Evolutionary conservation across 2,329 filamentous ascomycete genomes (phyloP).

Genomic region (Pseudogymnoascus sp.): DNA sequence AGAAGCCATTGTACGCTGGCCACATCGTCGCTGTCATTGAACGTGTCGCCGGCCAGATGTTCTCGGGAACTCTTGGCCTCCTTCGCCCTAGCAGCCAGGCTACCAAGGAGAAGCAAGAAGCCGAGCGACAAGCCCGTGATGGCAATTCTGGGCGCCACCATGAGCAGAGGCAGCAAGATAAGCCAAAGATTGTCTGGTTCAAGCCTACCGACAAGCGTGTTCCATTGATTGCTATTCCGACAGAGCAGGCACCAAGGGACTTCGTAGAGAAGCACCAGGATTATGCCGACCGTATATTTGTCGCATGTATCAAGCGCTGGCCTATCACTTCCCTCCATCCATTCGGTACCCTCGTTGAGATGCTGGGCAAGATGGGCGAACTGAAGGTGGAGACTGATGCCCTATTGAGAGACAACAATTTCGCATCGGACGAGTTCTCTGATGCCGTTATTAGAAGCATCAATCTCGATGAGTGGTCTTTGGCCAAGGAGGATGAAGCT

Average conservation of each 20-base stretch:
- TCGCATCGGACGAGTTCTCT: conserved; percentile 93
- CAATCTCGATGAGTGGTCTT: conserved; percentile 82
- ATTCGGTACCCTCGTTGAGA: conserved; percentile 94
- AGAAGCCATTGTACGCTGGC: conserved; percentile 93
- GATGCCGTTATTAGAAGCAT: conserved; percentile 93
- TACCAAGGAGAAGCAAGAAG: conserved; percentile 98
- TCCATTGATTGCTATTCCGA: conserved; percentile 93
- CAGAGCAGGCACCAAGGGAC: conserved; percentile 92
- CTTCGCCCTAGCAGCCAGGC: conserved; percentile 95
- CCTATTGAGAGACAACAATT: conserved; percentile 95
- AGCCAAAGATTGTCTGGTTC: conserved; percentile 99
- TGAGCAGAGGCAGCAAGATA: conserved; percentile 80
- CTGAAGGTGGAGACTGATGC: conserved; percentile 97
- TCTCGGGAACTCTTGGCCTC: conserved; percentile 89
- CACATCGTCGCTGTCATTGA: conserved; percentile 97
- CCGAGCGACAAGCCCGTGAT: conserved; percentile 85
- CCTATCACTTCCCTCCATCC: conserved; percentile 98
- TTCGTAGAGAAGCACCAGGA: conserved; percentile 98
- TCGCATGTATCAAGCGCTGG: conserved; percentile 98
- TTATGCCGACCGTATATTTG: conserved; percentile 95
- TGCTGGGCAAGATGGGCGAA: conserved; percentile 94
- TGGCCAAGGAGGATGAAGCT: conserved; percentile 73
- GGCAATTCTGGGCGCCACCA: conserved; percentile 62
- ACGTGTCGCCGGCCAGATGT: conserved; percentile 96
- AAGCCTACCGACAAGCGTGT: conserved; percentile 99